Base-by-base conservation (phyloP, 2,329 filamentous ascomycete genomes). In the Diplocarpon mali region DNA sequence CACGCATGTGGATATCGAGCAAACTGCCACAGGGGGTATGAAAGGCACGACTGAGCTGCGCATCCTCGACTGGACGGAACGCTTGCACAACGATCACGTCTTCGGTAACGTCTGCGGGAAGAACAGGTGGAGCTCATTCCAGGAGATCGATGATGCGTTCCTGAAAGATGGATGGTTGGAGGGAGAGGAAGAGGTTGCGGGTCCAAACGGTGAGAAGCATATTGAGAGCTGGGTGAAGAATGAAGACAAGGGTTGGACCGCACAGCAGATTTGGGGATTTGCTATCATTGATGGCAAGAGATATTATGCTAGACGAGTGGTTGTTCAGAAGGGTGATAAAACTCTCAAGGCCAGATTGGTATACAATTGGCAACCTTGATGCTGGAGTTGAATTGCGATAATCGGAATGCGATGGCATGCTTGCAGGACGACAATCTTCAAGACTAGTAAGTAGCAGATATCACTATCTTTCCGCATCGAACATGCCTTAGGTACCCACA, bases 1-100 rank as follows among this genome's bases (percentile, higher is more conserved):
- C 24, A 62, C 65, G 16, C 69, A 75, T 57, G 70, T 82, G 61
- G 68, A 76, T 53, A 72, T 80, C 53, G 70, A 74, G 27, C 79
- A 83, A 55, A 66, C 70, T n/a, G 66, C 71, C n/a, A 78, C 76
- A 0, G 80, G 78, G 30, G 76, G 76, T 31, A 66, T 84, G 36
- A 69, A 70, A 45, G 75, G 71, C 45, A 81, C 72, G 14, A 65
- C 66, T 14, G 80, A 85, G 60, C 58, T 65, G 7, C 73, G 80
- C 38, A 64, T 59, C 1, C 63, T 82, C 2, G 71, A 82, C 60
- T 78, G 74, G 69, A 52, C 61, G 16, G 64, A 61, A 49, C 68
- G 71, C 20, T 65, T 67, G 20, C 76, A 80, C 59, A 62, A 64
- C 2, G 79, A 85, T 58, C 69, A 73, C 58, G 68, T 84, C 53